Evolutionary conservation across 176 grass and related monocot species (phyloP), one percentile per base, ranked within the genome.

Genomic region (Aegilops longissima): DNA sequence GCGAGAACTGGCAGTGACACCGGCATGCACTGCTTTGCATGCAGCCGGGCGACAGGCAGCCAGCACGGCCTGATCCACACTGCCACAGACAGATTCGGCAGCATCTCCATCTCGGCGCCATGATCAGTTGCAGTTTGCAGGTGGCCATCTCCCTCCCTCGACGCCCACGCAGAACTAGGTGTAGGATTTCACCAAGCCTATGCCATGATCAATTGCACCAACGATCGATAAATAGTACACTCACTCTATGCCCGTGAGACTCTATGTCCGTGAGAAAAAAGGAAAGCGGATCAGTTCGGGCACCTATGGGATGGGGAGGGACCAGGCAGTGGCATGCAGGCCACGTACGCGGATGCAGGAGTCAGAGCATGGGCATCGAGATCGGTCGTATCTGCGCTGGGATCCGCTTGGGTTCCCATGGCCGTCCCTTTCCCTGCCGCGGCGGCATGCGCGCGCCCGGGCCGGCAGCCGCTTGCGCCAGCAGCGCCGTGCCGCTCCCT

Each of bases 351-450:
- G 34, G 34, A 34, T 34, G 34, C 34, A 34, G 34, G 34, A 34
- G 34, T 34, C 34, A 34, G 34, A 27, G 27, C 27, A 27, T 27
- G 27, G 27, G 27, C 27, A 27, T 27, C 27, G 12, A 14, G 86
- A 82, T 92, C 18, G 83, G 80, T 21, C 79, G 90, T 68, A 84
- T 92, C 90, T 77, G 68, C 42, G 31, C 16, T 44, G 84, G 76
- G 90, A 89, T 92, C 18, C 65, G 80, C 61, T 11, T 38, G 61
- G 70, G 77, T 47, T 7, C 5, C 69, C 85, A 39, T 0, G 47
- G 31, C 51, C 51, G 16, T 8, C 27, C 47, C 9, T 45, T 80
- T 31, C 61, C 0, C 33, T 12, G 68, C 69, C 12, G 31, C 58
- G 27, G 51, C 77, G 16, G 56, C 78, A 65, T 24, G 61, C 69